These are phyloP conservation scores for Hibiscus tridactylites DNA, from an alignment of 345 rosid species.

Conservation along the genomic window DNA sequence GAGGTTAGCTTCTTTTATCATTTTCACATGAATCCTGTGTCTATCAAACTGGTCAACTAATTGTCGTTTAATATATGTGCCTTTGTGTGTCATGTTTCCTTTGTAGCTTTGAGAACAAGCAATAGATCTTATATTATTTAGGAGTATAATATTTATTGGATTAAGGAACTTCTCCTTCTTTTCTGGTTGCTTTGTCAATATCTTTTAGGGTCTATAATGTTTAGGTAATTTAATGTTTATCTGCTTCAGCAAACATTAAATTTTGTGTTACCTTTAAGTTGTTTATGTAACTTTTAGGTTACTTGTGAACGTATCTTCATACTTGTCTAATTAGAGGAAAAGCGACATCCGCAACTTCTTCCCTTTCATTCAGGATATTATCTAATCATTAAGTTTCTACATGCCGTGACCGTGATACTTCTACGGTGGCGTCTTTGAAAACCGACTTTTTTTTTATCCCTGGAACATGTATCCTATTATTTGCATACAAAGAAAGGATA, in stretches of 20 bases:
- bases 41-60: background rate
- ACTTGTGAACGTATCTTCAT: too few species aligned
- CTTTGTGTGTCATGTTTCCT: background rate
- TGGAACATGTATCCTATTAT: too few species aligned
- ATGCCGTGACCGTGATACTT: too few species aligned
- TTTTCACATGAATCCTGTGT: background rate
- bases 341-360: background rate
- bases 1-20: constrained; percentile 51
- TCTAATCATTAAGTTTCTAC: too few species aligned
- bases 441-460: too few species aligned
- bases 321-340: too few species aligned
- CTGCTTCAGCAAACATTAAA: too few species aligned
- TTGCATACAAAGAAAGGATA: background rate
- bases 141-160: background rate
- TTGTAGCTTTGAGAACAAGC: constrained; percentile 2
- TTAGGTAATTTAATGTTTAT: too few species aligned
- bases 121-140: background rate
- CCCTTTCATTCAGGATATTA: too few species aligned
- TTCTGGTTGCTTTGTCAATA: constrained; percentile 1
- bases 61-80: background rate
- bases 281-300: background rate
- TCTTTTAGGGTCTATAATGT: too few species aligned
- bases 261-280: background rate
- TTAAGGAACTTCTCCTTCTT: background rate
- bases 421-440: too few species aligned